Percentiles rank a stretch among this genome's conserved stretches.
phyloP scores from a whole-genome alignment of 495 filamentous ascomycete genomes.

The Neurospora sp. region DNA sequence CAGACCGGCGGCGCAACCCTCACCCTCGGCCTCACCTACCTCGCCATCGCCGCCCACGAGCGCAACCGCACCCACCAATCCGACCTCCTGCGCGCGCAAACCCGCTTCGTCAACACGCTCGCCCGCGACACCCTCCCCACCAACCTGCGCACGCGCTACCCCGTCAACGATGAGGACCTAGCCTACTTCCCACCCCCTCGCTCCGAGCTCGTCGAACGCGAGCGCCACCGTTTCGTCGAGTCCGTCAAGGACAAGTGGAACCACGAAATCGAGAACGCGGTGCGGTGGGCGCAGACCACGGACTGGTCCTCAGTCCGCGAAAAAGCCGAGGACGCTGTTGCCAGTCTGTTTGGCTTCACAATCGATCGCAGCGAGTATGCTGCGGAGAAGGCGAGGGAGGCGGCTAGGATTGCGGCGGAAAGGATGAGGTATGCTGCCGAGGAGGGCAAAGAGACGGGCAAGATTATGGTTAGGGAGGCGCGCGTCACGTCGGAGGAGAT shows the following conservation, averaged over 20 bases:
- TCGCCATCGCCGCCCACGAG: constrained; percentile 65
- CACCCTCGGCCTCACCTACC: constrained; percentile 71
- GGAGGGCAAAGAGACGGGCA: constrained; percentile 21
- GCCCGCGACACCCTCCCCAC: constrained; percentile 35
- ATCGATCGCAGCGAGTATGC: neutral
- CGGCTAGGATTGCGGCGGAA: constrained; percentile 14
- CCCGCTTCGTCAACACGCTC: constrained; percentile 48
- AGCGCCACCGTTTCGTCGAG: constrained; percentile 45
- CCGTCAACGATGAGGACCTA: constrained; percentile 6
- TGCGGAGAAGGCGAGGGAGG: constrained; percentile 8
- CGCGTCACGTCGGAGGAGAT: neutral
- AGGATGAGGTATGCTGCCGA: constrained; percentile 11
- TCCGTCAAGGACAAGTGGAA: constrained; percentile 75
- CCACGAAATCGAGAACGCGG: constrained; percentile 55
- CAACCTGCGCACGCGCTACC: constrained; percentile 25
- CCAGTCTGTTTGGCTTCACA: constrained; percentile 18
- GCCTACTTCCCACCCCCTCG: constrained; percentile 10
- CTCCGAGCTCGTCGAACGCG: constrained; percentile 30
- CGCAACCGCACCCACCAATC: constrained; percentile 61
- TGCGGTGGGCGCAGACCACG: constrained; percentile 55
- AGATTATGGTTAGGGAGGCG: constrained; percentile 19
- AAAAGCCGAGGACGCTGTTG: constrained; percentile 34
- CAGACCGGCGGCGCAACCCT: constrained; percentile 79
- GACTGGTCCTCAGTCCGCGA: constrained; percentile 54
- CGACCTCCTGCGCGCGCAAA: constrained; percentile 59